Percentiles rank a stretch among this genome's conserved stretches.
Conservation (phyloP, 2,329 filamentous ascomycete genomes). For the Chalaropsis ovoidea region DNA sequence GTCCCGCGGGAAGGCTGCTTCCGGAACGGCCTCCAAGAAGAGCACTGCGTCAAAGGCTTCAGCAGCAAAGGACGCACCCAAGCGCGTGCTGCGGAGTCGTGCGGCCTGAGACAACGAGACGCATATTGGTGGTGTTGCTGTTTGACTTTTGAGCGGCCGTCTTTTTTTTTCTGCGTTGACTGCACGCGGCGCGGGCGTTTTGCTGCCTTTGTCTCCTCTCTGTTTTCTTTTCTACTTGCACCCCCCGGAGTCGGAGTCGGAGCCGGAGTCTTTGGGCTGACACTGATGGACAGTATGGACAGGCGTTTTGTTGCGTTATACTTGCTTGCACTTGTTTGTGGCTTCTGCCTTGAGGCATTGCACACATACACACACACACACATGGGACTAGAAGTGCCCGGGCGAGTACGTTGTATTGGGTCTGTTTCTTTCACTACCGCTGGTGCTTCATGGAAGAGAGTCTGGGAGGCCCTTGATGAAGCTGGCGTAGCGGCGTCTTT, state of each 20-base stretch:
- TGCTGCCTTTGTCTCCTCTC: not conserved
- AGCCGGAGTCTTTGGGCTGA: too few species aligned
- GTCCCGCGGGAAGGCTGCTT: slow-evolving; percentile 37
- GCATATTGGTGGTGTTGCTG: not conserved
- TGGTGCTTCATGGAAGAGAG: not conserved
- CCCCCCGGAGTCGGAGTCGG: too few species aligned
- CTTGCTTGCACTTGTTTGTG: not conserved
- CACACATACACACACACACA: not conserved
- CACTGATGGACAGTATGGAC: too few species aligned
- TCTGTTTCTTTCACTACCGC: not conserved
- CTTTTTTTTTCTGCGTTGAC: slow-evolving; percentile 1
- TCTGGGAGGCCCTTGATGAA: not conserved
- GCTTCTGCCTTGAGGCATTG: not conserved
- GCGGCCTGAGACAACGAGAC: slow-evolving; percentile 27
- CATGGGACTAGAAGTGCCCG: not conserved
- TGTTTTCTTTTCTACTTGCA: too few species aligned
- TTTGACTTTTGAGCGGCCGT: not conserved
- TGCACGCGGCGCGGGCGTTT: not conserved
- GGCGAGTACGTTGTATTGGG: not conserved
- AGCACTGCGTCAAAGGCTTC: slow-evolving; percentile 43
- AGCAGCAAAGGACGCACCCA: slow-evolving; percentile 40
- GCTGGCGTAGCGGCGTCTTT: not conserved
- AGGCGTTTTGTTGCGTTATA: not conserved
- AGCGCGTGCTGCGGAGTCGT: slow-evolving; percentile 48
- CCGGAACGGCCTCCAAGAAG: slow-evolving; percentile 42